A percentile compares a stretch with the other conserved stretches of the same genome.
These are phyloP conservation scores for Abelmoschus esculentus DNA, from an alignment of 345 rosid species.

Conservation along the genomic window DNA sequence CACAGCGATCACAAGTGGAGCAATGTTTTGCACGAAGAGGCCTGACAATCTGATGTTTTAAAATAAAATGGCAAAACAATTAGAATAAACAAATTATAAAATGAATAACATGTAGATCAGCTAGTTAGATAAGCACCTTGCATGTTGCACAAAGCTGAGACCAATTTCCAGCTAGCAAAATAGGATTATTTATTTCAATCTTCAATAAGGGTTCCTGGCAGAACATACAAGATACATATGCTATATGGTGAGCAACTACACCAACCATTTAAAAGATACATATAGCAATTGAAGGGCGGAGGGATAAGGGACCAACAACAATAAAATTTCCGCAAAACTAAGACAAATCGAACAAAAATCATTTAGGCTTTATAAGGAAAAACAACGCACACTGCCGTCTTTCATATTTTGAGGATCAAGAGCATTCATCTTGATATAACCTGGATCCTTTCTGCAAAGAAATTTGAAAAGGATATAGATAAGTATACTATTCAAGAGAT, in stretches of 20 bases:
- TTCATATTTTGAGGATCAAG: slow-evolving; percentile 81
- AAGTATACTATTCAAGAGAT: neutral
- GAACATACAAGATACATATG: neutral
- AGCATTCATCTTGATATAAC: slow-evolving; percentile 75
- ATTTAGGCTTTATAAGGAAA: neutral
- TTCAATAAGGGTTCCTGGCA: slow-evolving; percentile 56
- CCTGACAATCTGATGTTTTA: slow-evolving; percentile 64
- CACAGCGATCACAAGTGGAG: slow-evolving; percentile 90
- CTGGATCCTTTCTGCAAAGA: slow-evolving; percentile 86
- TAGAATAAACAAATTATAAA: neutral
- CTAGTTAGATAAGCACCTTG: slow-evolving; percentile 49
- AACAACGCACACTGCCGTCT: slow-evolving; percentile 78
- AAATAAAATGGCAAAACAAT: slow-evolving; percentile 14
- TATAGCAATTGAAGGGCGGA: neutral
- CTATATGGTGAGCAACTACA: neutral
- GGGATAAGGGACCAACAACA: neutral
- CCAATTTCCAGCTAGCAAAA: slow-evolving; percentile 95
- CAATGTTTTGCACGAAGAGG: slow-evolving; percentile 99
- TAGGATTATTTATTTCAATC: slow-evolving; percentile 89
- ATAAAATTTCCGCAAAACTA: neutral
- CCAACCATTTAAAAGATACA: neutral
- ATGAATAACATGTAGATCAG: neutral
- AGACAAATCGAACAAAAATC: neutral
- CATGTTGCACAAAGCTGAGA: slow-evolving; percentile 97
- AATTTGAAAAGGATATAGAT: slow-evolving; percentile 2